Evolutionary conservation across 2,329 filamentous ascomycete genomes (phyloP), one percentile per base, ranked within the genome.

Genomic region (Macrophomina phaseolina): DNA sequence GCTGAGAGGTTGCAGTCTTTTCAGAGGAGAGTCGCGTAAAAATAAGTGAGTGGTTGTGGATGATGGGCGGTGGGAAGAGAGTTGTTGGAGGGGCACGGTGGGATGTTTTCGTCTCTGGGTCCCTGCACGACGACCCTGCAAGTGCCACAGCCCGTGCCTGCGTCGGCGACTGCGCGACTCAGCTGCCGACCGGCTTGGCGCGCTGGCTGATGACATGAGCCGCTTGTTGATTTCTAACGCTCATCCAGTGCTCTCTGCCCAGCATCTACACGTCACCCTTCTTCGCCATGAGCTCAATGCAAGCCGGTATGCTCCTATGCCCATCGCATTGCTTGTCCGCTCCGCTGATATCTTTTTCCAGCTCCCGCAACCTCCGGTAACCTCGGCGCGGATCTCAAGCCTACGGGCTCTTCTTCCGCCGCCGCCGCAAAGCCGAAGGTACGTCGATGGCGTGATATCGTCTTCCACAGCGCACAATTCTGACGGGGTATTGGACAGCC

Each of bases 401-500:
- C 76, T 32, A 64, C 74, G 32, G 72, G 72, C 68, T 78, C 78
- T 67, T 74, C 77, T 60, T 78, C 78, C 65, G 74, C 78, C 65
- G 74, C 77, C 62, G 76, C 77, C 42, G 71, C 73, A n/a, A 83
- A 83, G 73, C 75, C 78, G 34, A 83, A 83, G 78, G 81, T 81
- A 74, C 64, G 69, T 40, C 36, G 38, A 9, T 61, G 40, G 40
- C 51, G 61, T 53, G 51, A 63, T 63, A n/a, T 30, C 52, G 12
- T 30, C 60, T 58, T 30, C 11, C 52, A 40, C 55, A 18, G 16
- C 56, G 48, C 65, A 42, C 32, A 63, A 65, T 51, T 46, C 63
- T 65, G 55, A 61, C 45, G 8, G 12, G n/a, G 45, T n/a, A 18
- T 38, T 45, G 12, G 6, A 64, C 75, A 97, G 93, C 94, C 94